These are phyloP conservation scores for Diospyros lotus DNA, from an alignment of 148 eudicot species.

Conservation along the genomic window DNA sequence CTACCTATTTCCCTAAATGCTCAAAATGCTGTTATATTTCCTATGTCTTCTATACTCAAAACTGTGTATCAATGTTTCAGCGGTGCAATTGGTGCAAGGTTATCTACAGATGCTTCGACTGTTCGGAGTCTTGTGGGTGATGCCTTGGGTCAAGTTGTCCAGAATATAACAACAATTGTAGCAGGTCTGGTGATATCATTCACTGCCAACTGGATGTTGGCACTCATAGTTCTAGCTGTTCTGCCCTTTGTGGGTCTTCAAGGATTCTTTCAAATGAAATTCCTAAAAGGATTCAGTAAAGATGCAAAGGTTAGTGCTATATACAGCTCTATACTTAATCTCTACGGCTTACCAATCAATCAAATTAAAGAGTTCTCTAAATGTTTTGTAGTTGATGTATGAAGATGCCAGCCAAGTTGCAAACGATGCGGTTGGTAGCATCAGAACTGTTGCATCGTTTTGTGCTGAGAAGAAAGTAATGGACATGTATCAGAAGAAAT, in stretches of 20 bases:
- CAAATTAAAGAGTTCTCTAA: neutral
- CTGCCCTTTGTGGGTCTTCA: slow-evolving; percentile 59
- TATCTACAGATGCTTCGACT: slow-evolving; percentile 73
- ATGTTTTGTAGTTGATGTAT: slow-evolving; percentile 50
- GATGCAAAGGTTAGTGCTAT: slow-evolving; percentile 62
- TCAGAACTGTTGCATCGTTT: slow-evolving; percentile 86
- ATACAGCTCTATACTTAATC: too few species aligned
- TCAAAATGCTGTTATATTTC: neutral
- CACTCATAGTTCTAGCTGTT: slow-evolving; percentile 50
- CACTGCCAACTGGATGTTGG: slow-evolving; percentile 74
- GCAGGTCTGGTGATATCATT: slow-evolving; percentile 69
- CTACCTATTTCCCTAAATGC: neutral
- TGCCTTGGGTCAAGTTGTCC: slow-evolving; percentile 53
- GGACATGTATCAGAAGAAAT: slow-evolving; percentile 61
- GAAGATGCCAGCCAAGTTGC: slow-evolving; percentile 93
- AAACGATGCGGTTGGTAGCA: slow-evolving; percentile 78
- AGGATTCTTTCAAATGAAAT: slow-evolving; percentile 55
- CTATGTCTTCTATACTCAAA: neutral
- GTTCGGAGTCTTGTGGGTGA: slow-evolving; percentile 87
- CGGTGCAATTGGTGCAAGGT: slow-evolving; percentile 89
- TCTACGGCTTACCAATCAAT: neutral
- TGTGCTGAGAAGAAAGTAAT: slow-evolving; percentile 81
- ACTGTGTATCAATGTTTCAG: slow-evolving; percentile 25
- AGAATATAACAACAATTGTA: slow-evolving; percentile 55
- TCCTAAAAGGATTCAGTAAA: slow-evolving; percentile 61